Evolutionary conservation across 805 yeast genomes (phyloP).

Genomic region (Myxozyma melibiosi): DNA sequence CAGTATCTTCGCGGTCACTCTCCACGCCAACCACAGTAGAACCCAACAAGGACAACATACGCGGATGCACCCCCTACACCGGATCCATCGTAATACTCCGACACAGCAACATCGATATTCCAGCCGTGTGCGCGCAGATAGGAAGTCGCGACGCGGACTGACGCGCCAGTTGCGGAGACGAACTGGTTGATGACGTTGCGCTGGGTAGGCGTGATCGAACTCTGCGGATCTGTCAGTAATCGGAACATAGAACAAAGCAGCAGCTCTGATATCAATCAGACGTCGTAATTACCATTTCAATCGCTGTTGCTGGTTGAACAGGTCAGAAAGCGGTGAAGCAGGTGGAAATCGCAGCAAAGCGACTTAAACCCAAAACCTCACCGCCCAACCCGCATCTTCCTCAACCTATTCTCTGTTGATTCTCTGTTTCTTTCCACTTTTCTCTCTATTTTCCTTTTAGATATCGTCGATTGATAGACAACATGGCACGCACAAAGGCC

Average conservation of each 20-base stretch:
- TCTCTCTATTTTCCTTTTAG: too few relatives aligned
- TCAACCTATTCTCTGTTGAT: too few relatives aligned
- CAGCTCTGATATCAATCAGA: too few relatives aligned
- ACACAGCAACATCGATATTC: constrained; percentile 42
- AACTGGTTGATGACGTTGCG: constrained; percentile 24
- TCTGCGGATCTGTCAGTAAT: constrained; percentile 2
- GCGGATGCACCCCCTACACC: not conserved
- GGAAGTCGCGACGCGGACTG: constrained; percentile 19
- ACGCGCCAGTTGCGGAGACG: constrained; percentile 23
- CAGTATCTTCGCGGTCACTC: not conserved
- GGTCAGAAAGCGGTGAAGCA: not conserved
- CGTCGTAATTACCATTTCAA: too few relatives aligned
- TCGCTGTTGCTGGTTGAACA: too few relatives aligned
- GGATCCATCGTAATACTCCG: constrained; percentile 39
- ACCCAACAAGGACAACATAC: constrained; percentile 1
- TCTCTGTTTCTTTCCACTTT: too few relatives aligned
- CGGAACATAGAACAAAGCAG: too few relatives aligned
- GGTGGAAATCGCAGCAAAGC: not conserved
- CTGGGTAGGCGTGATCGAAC: constrained; percentile 17
- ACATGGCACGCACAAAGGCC: constrained; percentile 19
- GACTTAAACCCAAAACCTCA: not conserved
- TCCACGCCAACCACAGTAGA: too few relatives aligned
- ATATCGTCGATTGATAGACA: not conserved
- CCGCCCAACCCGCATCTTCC: not conserved
- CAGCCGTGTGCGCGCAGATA: constrained; percentile 34